A percentile compares a stretch with the other conserved stretches of the same genome.
Conservation (phyloP, 2,329 filamentous ascomycete species). For the Fusarium sp. region DNA sequence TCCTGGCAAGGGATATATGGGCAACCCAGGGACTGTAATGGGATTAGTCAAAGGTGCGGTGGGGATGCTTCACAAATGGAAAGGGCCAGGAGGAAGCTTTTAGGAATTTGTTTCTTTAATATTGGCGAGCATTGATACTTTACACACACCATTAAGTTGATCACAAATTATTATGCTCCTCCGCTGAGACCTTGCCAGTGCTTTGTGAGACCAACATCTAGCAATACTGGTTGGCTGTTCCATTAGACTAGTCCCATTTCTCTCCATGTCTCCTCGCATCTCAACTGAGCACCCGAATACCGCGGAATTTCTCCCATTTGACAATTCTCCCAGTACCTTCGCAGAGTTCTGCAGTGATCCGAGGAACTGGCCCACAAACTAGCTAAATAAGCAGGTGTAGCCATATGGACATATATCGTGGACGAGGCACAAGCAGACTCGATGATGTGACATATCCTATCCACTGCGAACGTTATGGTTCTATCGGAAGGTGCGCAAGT, state of each 20-base stretch:
- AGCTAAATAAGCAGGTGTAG: constrained; percentile 53
- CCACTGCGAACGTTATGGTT: constrained; percentile 50
- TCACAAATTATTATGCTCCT: no score
- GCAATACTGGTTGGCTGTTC: neutral
- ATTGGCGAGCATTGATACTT: no score
- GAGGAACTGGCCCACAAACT: constrained; percentile 52
- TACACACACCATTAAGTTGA: neutral
- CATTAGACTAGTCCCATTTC: constrained; percentile 36
- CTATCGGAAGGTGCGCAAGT: neutral
- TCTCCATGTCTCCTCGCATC: constrained; percentile 53
- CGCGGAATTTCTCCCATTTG: constrained; percentile 53
- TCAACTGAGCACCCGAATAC: constrained; percentile 48
- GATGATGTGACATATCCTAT: constrained; percentile 53
- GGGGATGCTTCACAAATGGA: constrained; percentile 36
- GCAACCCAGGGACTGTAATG: constrained; percentile 28
- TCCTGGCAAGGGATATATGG: constrained; percentile 35
- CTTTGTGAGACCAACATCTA: neutral
- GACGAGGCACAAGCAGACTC: constrained; percentile 50
- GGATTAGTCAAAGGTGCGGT: constrained; percentile 25
- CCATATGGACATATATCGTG: constrained; percentile 56
- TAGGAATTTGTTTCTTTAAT: neutral
- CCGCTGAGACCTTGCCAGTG: neutral
- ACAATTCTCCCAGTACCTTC: constrained; percentile 56
- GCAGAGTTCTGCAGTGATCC: constrained; percentile 52
- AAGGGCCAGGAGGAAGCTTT: constrained; percentile 16